Percentiles rank a stretch among this genome's conserved stretches.
Conservation (phyloP, 1,139 yeast species). For the Geotrichum phurueaensis region DNA sequence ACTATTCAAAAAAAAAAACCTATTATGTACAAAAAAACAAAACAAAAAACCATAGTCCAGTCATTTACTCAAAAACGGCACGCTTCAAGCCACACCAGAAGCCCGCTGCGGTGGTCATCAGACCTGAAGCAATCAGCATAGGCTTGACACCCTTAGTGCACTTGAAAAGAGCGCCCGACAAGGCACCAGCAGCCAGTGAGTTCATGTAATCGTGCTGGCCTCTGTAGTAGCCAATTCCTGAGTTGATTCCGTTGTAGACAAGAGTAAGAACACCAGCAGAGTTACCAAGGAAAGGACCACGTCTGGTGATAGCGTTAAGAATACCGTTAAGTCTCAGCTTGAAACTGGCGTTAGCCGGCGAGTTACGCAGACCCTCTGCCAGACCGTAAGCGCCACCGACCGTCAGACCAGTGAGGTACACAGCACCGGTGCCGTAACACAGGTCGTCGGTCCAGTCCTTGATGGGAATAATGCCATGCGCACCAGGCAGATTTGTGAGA, state of each 20-base stretch:
- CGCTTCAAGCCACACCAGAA: slow-evolving; percentile 85
- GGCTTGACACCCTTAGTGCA: slow-evolving; percentile 81
- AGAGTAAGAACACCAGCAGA: slow-evolving; percentile 91
- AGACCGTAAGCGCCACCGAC: slow-evolving; percentile 86
- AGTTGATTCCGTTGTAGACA: slow-evolving; percentile 77
- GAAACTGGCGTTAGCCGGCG: slow-evolving; percentile 67
- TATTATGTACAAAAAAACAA: background rate
- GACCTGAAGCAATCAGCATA: slow-evolving; percentile 77
- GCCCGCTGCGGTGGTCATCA: slow-evolving; percentile 87
- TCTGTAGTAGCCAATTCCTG: slow-evolving; percentile 67
- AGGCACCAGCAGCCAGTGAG: slow-evolving; percentile 82
- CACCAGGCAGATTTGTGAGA: slow-evolving; percentile 68
- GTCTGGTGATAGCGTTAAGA: slow-evolving; percentile 83
- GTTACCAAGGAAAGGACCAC: slow-evolving; percentile 95
- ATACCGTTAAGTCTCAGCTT: slow-evolving; percentile 82
- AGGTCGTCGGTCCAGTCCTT: slow-evolving; percentile 97
- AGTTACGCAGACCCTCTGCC: slow-evolving; percentile 71
- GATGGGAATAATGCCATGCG: slow-evolving; percentile 85
- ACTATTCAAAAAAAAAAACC: background rate
- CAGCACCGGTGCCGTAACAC: slow-evolving; percentile 96
- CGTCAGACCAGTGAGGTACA: slow-evolving; percentile 74
- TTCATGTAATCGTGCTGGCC: slow-evolving; percentile 85
- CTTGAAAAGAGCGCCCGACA: slow-evolving; percentile 88
- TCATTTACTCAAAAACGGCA: slow-evolving; percentile 24
- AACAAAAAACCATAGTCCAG: background rate